Evolutionary conservation across 805 yeast species (phyloP).

Genomic region (Saccharomycopsis malanga): DNA sequence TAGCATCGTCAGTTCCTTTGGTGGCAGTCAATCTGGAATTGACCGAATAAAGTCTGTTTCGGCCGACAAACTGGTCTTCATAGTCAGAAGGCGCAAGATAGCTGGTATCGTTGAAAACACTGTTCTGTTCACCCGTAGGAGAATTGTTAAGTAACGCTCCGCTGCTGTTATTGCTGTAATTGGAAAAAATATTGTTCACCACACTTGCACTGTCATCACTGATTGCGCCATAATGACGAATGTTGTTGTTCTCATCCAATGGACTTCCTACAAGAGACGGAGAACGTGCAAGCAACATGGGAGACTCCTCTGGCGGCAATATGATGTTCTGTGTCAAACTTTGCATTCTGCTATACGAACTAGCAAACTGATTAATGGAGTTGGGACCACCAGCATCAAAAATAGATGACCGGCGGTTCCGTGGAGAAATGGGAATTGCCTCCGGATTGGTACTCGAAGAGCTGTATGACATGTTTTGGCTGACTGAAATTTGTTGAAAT

Average conservation of each 20-base stretch:
- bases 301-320: slow-evolving; percentile 12
- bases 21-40: slow-evolving; percentile 15
- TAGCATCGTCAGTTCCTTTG: slow-evolving; percentile 9
- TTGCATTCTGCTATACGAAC: slow-evolving; percentile 24
- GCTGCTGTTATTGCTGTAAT: background rate
- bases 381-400: slow-evolving; percentile 33
- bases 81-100: slow-evolving; percentile 2
- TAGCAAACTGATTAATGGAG: slow-evolving; percentile 33
- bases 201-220: slow-evolving; percentile 1
- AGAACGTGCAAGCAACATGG: background rate
- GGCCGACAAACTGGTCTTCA: slow-evolving; percentile 12
- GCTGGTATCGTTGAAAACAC: slow-evolving; percentile 16
- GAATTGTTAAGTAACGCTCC: too few species aligned
- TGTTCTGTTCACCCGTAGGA: background rate
- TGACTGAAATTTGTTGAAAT: background rate
- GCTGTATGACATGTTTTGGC: slow-evolving; percentile 1
- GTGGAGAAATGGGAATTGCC: background rate
- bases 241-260: too few species aligned
- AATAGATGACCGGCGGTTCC: slow-evolving; percentile 26
- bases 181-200: background rate
- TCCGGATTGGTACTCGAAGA: background rate
- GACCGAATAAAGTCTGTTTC: slow-evolving; percentile 12
- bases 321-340: slow-evolving; percentile 17
- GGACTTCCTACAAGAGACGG: too few species aligned
- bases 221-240: slow-evolving; percentile 5